Percentiles rank a stretch among this genome's conserved stretches.
Conservation (phyloP, 208 protist genomes). For the Leishmania gerbilli region DNA sequence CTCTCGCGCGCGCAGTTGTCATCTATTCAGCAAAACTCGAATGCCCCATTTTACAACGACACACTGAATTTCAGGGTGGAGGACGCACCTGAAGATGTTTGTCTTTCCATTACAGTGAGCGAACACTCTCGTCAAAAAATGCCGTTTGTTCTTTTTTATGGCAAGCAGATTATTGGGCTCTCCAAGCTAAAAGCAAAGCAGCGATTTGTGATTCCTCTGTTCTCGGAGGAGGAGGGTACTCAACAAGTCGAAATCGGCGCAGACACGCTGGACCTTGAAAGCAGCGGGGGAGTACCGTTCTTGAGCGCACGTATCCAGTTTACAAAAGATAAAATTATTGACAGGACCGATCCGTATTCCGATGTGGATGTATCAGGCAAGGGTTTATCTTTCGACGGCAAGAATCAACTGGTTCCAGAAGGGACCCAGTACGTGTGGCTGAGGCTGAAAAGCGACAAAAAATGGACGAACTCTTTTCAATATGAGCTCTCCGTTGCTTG, state of each 20-base stretch:
- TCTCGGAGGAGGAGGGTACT: slow-evolving; percentile 7
- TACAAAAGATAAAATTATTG: slow-evolving; percentile 11
- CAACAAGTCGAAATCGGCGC: slow-evolving; percentile 12
- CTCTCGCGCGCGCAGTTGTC: slow-evolving; percentile 29
- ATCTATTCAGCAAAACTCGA: slow-evolving; percentile 50
- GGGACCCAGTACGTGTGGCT: slow-evolving; percentile 67
- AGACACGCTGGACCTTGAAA: slow-evolving; percentile 3
- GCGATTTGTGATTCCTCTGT: slow-evolving; percentile 45
- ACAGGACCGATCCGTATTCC: slow-evolving; percentile 9
- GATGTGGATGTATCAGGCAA: slow-evolving; percentile 15
- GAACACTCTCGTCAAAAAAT: slow-evolving; percentile 34
- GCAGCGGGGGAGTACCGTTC: background rate
- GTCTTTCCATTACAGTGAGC: slow-evolving; percentile 39
- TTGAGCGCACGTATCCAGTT: slow-evolving; percentile 12
- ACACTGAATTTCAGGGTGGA: slow-evolving; percentile 37
- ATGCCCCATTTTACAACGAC: slow-evolving; percentile 69
- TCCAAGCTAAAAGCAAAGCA: slow-evolving; percentile 23
- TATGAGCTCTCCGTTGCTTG: slow-evolving; percentile 41
- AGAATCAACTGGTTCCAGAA: slow-evolving; percentile 40
- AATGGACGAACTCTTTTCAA: slow-evolving; percentile 50
- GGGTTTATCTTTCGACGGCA: slow-evolving; percentile 22
- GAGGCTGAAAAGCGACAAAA: slow-evolving; percentile 48
- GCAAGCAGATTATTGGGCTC: slow-evolving; percentile 21
- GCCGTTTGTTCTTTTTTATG: slow-evolving; percentile 44
- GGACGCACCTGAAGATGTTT: slow-evolving; percentile 12